Evolutionary conservation across 345 rosid genomes (phyloP), one percentile per base, ranked within the genome.

Genomic region (Gynandropsis gynandra): DNA sequence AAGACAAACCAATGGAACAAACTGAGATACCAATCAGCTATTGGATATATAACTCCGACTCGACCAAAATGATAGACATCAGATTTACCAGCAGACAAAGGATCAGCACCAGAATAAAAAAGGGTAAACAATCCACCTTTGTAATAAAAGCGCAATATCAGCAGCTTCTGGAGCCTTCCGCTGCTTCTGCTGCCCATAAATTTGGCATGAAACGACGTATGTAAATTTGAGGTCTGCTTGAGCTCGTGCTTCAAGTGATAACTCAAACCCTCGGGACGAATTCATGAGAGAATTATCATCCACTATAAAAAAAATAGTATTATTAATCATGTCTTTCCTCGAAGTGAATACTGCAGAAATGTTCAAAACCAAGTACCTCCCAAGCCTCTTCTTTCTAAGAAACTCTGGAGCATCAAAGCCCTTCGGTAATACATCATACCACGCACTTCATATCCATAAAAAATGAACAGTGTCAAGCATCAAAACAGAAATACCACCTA

Each of bases 361-460:
- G 31, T 12, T 39, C 6, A 20, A 29, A 49, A 57, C 42, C 20
- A 46, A 37, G 59, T 75, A 87, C 98, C 97, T 81, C 87, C 87
- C 46, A 77, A 47, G 58, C 81, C 63, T 72, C 97, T 74, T 55
- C 75, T 76, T 67, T 92, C 98, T 39, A 87, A 69, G 73, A 65
- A 81, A 74, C 97, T 87, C 80, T 87, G 98, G 38, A 92, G 74
- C 95, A 92, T 82, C 63, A 92, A 72, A 66, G 98, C 98, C 76
- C 95, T 85, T 72, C 98, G 79, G 56, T 92, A 92, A 58, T 92
- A 92, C 98, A 92, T 92, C 98, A 92, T 92, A 52, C 98, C 97
- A 50, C 98, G 95, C 58, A 92, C 98, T 92, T 85, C 71, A 70
- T 59, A 52, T 51, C 61, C 69, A 71, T n/a, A 9, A n/a, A 34